phyloP scores from a whole-genome alignment of 805 yeast genomes.

The Torulaspora quercuum region DNA sequence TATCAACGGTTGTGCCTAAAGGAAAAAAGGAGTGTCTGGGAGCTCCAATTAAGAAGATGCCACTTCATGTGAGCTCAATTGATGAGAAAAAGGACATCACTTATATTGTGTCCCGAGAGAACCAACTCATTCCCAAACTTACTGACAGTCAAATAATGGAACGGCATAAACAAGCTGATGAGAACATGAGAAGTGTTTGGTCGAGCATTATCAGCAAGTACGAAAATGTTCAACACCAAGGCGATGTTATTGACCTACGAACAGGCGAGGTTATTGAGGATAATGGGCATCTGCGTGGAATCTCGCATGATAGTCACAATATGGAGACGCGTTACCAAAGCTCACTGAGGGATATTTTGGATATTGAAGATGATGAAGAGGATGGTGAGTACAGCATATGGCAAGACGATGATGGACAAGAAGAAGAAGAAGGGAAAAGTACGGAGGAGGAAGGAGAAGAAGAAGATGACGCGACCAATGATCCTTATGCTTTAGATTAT shows the following conservation, averaged over 20 bases:
- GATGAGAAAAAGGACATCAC: conserved; percentile 17
- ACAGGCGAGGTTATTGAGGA: conserved; percentile 64
- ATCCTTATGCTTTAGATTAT: conserved; percentile 2
- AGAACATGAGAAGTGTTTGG: conserved; percentile 44
- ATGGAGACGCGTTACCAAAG: conserved; percentile 21
- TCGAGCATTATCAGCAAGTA: conserved; percentile 51
- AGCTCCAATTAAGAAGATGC: background rate
- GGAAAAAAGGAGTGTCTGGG: background rate
- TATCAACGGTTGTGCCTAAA: background rate
- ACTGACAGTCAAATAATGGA: conserved; percentile 36
- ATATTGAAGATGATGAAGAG: conserved; percentile 14
- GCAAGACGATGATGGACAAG: conserved; percentile 17
- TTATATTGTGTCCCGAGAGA: conserved; percentile 35
- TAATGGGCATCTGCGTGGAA: conserved; percentile 62
- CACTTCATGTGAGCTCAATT: too few species aligned
- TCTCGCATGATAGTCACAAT: conserved; percentile 29
- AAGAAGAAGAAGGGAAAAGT: conserved; percentile 11
- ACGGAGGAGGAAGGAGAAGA: conserved; percentile 11
- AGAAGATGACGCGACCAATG: conserved; percentile 5
- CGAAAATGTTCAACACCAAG: conserved; percentile 49
- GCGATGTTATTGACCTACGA: conserved; percentile 60
- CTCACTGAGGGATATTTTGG: conserved; percentile 24
- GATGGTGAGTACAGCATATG: conserved; percentile 15
- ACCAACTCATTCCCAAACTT: conserved; percentile 31
- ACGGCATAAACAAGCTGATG: conserved; percentile 36